Evolutionary conservation across 1,284 basidiomycete genomes (phyloP), one percentile per base, ranked within the genome.

Genomic region (Irpex sp.): DNA sequence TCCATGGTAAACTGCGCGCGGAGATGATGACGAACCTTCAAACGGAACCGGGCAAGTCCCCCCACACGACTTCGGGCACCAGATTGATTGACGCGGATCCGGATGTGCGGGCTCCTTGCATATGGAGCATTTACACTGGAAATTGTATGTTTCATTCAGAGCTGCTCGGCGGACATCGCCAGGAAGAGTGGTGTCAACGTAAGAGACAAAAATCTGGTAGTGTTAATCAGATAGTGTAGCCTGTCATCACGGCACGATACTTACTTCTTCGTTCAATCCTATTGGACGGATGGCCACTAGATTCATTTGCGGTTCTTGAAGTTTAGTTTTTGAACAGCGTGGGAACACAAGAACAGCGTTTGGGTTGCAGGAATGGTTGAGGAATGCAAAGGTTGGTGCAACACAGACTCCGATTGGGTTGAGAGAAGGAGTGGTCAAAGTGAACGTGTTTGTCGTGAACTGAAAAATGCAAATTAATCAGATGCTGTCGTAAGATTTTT

Each of bases 271-370:
- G 13, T 82, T 85, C 0, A 81, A 72, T 1, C 70, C 59, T 51
- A 97, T 89, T 36, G 86, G 77, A 55, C 81, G 81, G 13, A 96
- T 76, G 0, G 89, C 86, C 13, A 95, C 78, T 7, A 96, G 81
- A 48, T 89, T 83, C 83, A 96, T 87, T 9, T 80, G 72, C 1
- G 89, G 87, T 70, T 90, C 87, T 36, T 81, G 75, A 37, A 68
- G 70, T 3, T 72, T 67, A 2, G 75, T 62, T 44, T 72, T 65
- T 21, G 81, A 70, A 31, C 77, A 65, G 13, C 83, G 78, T 47
- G 96, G 95, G 73, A 96, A 98, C 1, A 98, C 93, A 34, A 96
- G 84, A 31, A 91, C 93, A 0, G 91, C 93, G 68, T 97, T 97
- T 0, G 96, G 96, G 21, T 85, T 82, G 71, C 96, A 98, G 0